Evolutionary conservation across 805 yeast genomes (phyloP), one percentile per base, ranked within the genome.

Genomic region (Metschnikowia vanudenii): DNA sequence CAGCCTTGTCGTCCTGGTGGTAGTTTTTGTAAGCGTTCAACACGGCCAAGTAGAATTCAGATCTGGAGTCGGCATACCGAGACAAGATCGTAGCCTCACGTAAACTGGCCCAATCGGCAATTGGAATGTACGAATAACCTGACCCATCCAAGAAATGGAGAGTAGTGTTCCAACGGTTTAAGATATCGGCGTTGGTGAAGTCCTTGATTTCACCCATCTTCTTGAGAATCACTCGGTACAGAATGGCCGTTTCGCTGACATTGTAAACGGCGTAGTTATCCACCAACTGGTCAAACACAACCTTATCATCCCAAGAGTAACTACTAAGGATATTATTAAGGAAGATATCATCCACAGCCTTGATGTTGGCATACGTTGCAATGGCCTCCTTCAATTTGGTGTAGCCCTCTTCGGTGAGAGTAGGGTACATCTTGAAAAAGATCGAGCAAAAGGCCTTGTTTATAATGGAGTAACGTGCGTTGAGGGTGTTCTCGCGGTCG

Each of bases 71-170:
- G 32, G 60, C 53, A 39, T 62, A 67, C 19, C 60, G 62, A 3
- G 83, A 74, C 48, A 69, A 67, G 36, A 80, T 71, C 5, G 94
- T 86, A 17, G 92, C 88, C 62, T 84, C 90, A 68, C 91, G 80
- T 47, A 87, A 64, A 2, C 92, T 85, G 33, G 88, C 84, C 92
- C 92, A 86, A 66, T 85, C 92, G 10, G 94, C 92, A 61, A 81
- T 82, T 6, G 92, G 90, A 55, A 86, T 82, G 60, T 82, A 84
- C 33, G 64, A 67, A 65, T 78, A 79, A 10, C 81, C 81, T 72
- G 74, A 38, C 64, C 65, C 78, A 49, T 83, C 81, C 52, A 79
- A 75, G 33, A 55, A 52, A 10, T 52, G 39, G 34, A 82, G 64
- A 38, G 78, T 65, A 39, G 77, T 75, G 49, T 73, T 69, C 89